Evolutionary conservation across 768 basidiomycete species (phyloP).

Genomic region (Daedalea quercina): DNA sequence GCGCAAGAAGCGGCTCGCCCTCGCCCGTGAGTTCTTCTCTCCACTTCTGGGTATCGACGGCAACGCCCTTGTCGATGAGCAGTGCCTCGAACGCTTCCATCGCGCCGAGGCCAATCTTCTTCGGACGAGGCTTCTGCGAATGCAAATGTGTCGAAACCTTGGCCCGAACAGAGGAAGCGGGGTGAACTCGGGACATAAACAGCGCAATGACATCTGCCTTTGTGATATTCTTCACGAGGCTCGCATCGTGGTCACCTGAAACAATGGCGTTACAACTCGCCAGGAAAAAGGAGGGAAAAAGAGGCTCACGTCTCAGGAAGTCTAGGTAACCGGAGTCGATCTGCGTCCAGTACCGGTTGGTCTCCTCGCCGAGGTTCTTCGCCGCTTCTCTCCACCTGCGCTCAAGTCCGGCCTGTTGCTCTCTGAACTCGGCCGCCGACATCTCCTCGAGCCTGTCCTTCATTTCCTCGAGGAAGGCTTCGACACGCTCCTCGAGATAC

Average conservation of each 20-base stretch:
- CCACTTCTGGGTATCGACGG: conserved; percentile 45
- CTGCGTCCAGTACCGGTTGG: conserved; percentile 56
- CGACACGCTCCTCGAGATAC: conserved; percentile 83
- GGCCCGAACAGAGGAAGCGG: conserved; percentile 57
- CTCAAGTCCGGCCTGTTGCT: conserved; percentile 72
- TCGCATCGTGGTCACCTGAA: conserved; percentile 69
- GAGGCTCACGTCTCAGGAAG: conserved; percentile 71
- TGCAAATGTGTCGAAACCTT: conserved; percentile 83
- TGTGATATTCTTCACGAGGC: conserved; percentile 52
- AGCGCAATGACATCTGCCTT: conserved; percentile 71
- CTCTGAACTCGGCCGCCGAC: conserved; percentile 63
- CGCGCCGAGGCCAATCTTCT: conserved; percentile 59
- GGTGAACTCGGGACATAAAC: conserved; percentile 66
- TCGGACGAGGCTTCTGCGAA: conserved; percentile 57
- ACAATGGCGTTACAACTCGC: not conserved
- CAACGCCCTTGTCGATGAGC: conserved; percentile 42
- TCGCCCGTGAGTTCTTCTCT: conserved; percentile 43
- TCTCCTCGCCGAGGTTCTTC: conserved; percentile 87
- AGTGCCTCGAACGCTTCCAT: conserved; percentile 52
- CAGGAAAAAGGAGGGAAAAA: not conserved
- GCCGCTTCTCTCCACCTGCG: conserved; percentile 78
- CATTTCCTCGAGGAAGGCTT: conserved; percentile 80
- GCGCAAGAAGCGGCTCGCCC: conserved; percentile 46
- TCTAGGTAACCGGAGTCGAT: conserved; percentile 80
- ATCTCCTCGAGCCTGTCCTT: conserved; percentile 60